Evolutionary conservation across 305 asterid species (phyloP).

Genomic region (Solanum hybrid): DNA sequence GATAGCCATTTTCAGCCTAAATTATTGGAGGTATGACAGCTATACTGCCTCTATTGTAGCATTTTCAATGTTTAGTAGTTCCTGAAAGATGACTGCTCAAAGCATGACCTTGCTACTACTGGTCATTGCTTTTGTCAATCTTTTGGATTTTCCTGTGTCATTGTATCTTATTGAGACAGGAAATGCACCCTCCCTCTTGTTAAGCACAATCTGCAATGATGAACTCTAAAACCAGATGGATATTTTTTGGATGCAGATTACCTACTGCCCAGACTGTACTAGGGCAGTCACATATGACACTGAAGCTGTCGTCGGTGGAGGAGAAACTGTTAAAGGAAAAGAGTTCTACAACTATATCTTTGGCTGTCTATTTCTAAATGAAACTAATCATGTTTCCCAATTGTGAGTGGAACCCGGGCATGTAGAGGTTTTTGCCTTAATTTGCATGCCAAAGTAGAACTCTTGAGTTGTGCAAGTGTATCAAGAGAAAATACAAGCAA

Average conservation of each 20-base stretch:
- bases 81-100: not conserved
- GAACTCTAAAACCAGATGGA: not conserved
- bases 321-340: slow-evolving; percentile 46
- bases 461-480: not conserved
- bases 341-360: slow-evolving; percentile 73
- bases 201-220: not conserved
- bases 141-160: not conserved
- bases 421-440: not conserved
- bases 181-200: not conserved
- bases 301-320: slow-evolving; percentile 39
- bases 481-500: not conserved
- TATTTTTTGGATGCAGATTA: slow-evolving; percentile 45
- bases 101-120: not conserved
- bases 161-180: not conserved
- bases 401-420: slow-evolving; percentile 19
- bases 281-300: slow-evolving; percentile 89
- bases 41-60: not conserved
- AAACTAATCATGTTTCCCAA: slow-evolving; percentile 64
- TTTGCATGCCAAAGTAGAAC: not conserved
- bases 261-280: slow-evolving; percentile 90
- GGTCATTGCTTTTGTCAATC: not conserved
- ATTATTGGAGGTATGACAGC: slow-evolving; percentile 59
- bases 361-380: slow-evolving; percentile 88
- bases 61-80: not conserved
- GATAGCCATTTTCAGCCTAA: slow-evolving; percentile 67